phyloP scores from a whole-genome alignment of 495 filamentous ascomycete species.

The Xylaria acuta region DNA sequence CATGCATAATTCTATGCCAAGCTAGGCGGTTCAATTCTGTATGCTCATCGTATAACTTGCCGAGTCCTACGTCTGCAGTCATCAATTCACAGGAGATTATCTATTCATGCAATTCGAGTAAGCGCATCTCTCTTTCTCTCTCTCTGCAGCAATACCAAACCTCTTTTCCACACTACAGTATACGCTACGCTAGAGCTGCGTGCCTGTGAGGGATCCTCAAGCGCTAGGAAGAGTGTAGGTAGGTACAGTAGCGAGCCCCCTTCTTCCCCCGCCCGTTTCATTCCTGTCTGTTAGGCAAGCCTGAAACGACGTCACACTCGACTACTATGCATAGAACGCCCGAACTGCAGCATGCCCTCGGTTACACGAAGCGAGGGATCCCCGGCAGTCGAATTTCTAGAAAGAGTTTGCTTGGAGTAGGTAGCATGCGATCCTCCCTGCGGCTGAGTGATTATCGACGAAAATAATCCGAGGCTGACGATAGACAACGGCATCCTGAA shows the following conservation, averaged over 20 bases:
- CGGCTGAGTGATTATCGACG: slow-evolving; percentile 10
- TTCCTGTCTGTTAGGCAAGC: slow-evolving; percentile 21
- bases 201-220: background rate
- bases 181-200: background rate
- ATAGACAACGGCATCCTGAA: slow-evolving; percentile 1
- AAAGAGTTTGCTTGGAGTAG: slow-evolving; percentile 5
- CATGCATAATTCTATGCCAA: slow-evolving; percentile 23
- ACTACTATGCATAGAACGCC: slow-evolving; percentile 22
- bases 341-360: slow-evolving; percentile 15
- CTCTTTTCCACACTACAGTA: background rate
- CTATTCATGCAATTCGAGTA: slow-evolving; percentile 16
- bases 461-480: slow-evolving; percentile 22
- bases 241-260: background rate
- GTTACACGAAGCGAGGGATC: slow-evolving; percentile 18
- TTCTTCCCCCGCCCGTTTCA: slow-evolving; percentile 19
- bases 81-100: slow-evolving; percentile 22
- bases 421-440: slow-evolving; percentile 8
- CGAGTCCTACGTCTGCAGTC: slow-evolving; percentile 27
- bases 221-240: background rate
- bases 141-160: background rate
- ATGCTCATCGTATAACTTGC: slow-evolving; percentile 15
- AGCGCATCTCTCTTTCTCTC: slow-evolving; percentile 4
- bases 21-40: background rate
- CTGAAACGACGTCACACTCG: slow-evolving; percentile 26
- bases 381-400: slow-evolving; percentile 19